Base-by-base conservation (phyloP, 768 basidiomycete genomes). In the Inosperma sp. region DNA sequence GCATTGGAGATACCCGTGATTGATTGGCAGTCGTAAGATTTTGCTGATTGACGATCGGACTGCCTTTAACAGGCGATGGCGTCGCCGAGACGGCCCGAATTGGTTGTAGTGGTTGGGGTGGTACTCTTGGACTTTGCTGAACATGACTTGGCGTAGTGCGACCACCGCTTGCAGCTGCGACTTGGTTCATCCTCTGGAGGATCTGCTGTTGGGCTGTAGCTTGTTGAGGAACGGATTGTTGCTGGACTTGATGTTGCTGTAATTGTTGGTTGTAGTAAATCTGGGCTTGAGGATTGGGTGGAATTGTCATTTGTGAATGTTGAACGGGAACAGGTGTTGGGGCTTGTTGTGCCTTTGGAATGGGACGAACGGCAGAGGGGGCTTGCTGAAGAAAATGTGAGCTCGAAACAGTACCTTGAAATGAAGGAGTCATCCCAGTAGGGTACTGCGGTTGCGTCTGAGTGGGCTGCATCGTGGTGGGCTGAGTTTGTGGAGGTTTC, bases 21-120 rank as follows among this genome's bases (percentile, higher is more conserved):
- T 50, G 59, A 22, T 51, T 17, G 29, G 46, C 52, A 21, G 67
- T 60, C 12, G 63, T 61, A 13, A 68, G 51, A 12, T 62, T 58
- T 45, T 69, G 71, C 22, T 64, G 68, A 23, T 61, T 50, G 9
- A 68, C 62, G 53, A 69, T 56, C 0, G 76, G 76, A 47, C 73
- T 75, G 35, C 54, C 64, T 9, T 72, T 67, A 21, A 58, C 57
- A 10, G 65, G 62, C 13, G 65, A 61, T 7, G 64, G 61, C 10
- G 52, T 60, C 13, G 58, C 56, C 7, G 54, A 48, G 7, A 50
- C 23, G 4, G 48, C 42, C 22, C 41, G 55, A 12, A 44, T 46
- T 12, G 48, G 53, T 29, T 48, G 53, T 7, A 29, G 12, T 46
- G 52, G 41, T 55, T 65, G 69, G 4, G 62, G 64, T 8, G 69